Evolutionary conservation across 2,329 filamentous ascomycete species (phyloP).

Genomic region (Cadophora sp.): DNA sequence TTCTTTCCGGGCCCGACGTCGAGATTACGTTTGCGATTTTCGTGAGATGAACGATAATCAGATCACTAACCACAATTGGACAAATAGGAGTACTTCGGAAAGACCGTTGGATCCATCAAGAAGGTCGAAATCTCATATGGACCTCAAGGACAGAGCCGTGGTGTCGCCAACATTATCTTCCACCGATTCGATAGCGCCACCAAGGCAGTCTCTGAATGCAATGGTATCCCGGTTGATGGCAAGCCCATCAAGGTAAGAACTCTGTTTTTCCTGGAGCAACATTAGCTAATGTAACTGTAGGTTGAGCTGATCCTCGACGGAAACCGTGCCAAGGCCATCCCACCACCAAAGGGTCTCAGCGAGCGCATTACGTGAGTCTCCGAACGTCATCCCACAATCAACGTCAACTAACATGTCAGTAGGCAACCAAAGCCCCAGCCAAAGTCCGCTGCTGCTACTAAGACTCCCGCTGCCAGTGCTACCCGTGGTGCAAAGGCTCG

Average conservation of each 20-base stretch:
- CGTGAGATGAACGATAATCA: constrained; percentile 50
- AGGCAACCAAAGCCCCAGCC: constrained; percentile 74
- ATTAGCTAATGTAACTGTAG: constrained; percentile 51
- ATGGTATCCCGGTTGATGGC: constrained; percentile 89
- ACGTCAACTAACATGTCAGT: constrained; percentile 40
- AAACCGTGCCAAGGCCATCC: constrained; percentile 70
- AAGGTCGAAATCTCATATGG: constrained; percentile 91
- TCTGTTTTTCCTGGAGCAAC: constrained; percentile 56
- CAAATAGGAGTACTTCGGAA: constrained; percentile 93
- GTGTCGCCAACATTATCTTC: constrained; percentile 91
- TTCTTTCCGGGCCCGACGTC: constrained; percentile 42
- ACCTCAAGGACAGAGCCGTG: constrained; percentile 88
- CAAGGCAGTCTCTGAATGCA: constrained; percentile 83
- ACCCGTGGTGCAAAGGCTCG: constrained; percentile 38
- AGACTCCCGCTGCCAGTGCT: constrained; percentile 69
- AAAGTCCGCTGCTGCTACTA: constrained; percentile 80
- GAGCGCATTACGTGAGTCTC: constrained; percentile 80
- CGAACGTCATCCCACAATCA: background rate
- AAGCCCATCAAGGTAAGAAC: constrained; percentile 93
- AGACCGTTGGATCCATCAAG: constrained; percentile 89
- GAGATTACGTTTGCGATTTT: constrained; percentile 37
- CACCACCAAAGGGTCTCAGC: constrained; percentile 75
- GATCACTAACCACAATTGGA: constrained; percentile 70
- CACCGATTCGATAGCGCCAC: constrained; percentile 79
- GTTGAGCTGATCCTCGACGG: constrained; percentile 92